These are phyloP conservation scores for Staphylotrichum longicolle DNA, from an alignment of 495 filamentous ascomycete genomes.

Conservation along the genomic window DNA sequence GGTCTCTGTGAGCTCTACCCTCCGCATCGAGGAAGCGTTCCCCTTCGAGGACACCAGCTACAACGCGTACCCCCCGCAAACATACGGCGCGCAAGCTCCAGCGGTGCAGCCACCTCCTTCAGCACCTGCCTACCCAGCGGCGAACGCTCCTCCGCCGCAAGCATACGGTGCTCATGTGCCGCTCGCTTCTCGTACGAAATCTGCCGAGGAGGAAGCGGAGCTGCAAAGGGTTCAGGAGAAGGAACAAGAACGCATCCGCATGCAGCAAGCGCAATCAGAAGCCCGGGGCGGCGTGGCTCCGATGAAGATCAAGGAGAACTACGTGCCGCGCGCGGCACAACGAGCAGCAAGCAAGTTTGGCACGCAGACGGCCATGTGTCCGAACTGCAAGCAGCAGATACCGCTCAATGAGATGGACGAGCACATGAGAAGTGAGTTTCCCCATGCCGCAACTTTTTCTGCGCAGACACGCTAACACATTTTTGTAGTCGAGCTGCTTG, in stretches of 20 bases:
- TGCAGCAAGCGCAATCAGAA: conserved; percentile 74
- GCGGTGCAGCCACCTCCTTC: conserved; percentile 29
- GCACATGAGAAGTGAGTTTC: conserved; percentile 77
- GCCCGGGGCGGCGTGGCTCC: conserved; percentile 66
- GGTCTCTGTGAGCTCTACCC: conserved; percentile 74
- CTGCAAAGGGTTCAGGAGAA: conserved; percentile 64
- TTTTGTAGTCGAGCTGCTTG: conserved; percentile 66
- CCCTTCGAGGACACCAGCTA: conserved; percentile 63
- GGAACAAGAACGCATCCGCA: conserved; percentile 64
- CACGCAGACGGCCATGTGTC: conserved; percentile 73
- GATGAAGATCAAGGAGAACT: conserved; percentile 92
- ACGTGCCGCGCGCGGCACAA: conserved; percentile 80
- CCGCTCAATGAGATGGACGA: conserved; percentile 82
- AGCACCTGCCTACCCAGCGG: conserved; percentile 37
- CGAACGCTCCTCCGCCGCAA: conserved; percentile 40
- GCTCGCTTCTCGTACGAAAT: conserved; percentile 29
- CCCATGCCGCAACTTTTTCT: neutral
- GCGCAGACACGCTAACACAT: conserved; percentile 8
- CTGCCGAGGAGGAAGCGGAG: conserved; percentile 60
- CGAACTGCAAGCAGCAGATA: conserved; percentile 89
- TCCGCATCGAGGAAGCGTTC: conserved; percentile 95
- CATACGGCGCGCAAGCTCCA: conserved; percentile 31
- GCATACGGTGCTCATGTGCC: conserved; percentile 34
- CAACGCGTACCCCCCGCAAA: conserved; percentile 36
- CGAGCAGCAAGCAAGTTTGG: conserved; percentile 61